Evolutionary conservation across 345 rosid genomes (phyloP).

Genomic region (Eucalyptus fibrosa): DNA sequence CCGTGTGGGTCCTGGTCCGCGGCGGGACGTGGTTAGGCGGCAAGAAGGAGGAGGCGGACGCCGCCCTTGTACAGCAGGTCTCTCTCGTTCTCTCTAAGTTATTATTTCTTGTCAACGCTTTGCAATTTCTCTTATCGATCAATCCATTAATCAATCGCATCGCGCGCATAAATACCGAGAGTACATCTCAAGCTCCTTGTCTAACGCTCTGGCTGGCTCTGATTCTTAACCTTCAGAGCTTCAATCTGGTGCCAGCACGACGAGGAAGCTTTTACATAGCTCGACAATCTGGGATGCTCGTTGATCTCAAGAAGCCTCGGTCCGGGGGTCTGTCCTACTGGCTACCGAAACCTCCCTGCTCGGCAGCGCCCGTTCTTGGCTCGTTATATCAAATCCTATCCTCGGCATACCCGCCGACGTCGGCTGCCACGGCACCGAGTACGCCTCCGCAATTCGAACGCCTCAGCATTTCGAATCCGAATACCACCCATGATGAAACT

Average conservation of each 20-base stretch:
- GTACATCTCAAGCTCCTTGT: not conserved
- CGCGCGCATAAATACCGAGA: not conserved
- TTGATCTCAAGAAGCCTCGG: not conserved
- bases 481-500: too few species aligned
- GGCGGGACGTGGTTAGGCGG: not conserved
- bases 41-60: not conserved
- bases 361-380: too few species aligned
- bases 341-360: too few species aligned
- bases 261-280: not conserved
- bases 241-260: not conserved
- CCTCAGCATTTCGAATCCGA: too few species aligned
- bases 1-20: not conserved
- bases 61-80: not conserved
- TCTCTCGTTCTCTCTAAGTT: not conserved
- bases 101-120: not conserved
- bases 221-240: not conserved
- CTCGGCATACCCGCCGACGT: too few species aligned
- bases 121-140: not conserved
- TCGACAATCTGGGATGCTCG: not conserved
- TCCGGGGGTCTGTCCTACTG: too few species aligned
- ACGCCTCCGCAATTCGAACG: too few species aligned
- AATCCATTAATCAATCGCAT: not conserved
- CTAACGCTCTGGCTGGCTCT: not conserved
- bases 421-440: too few species aligned
- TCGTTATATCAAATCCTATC: too few species aligned